Evolutionary conservation across 345 rosid species (phyloP), one percentile per base, ranked within the genome.

Genomic region (Acer saccharum): DNA sequence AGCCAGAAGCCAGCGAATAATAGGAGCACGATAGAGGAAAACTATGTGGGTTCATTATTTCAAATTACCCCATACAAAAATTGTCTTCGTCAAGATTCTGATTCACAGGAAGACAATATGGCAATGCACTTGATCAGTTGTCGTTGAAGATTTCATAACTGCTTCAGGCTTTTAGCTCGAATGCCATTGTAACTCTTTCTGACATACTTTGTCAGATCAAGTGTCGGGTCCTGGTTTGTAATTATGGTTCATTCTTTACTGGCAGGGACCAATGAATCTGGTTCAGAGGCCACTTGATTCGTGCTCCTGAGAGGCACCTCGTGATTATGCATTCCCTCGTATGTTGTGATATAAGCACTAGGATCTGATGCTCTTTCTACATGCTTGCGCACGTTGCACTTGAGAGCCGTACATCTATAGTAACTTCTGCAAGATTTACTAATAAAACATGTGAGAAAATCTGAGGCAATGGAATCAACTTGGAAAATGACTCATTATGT

Each of bases 291-390:
- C 27, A 67, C 76, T 58, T 73, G 44, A 66, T 65, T 80, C 35
- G 90, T 27, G 69, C 64, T 75, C 75, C 78, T 83, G 8, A 73
- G 71, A 41, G 91, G 93, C 92, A 94, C 89, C 52, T 93, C 95
- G 55, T 96, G 99, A 82, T 89, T 93, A 68, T 97, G 99, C 80
- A 89, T 90, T 2, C 98, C 99, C 74, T 97, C 98, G 27, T 97
- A 97, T 0, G 99, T 97, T 46, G 99, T 94, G 63, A 97, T 87
- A 71, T 94, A 90, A 78, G 98, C 90, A 76, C 77, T 86, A 0
- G 99, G 93, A 88, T 97, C 99, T 5, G 93, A 90, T 50, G 92
- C 95, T 81, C 96, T 86, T 76, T 97, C 99, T 0, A 97, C 98
- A 4, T 93, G 92, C 90, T 97, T 97, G 63, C 99, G 87, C 70